phyloP scores from a whole-genome alignment of 2,329 filamentous ascomycete species.

The Pseudocercospora musae region DNA sequence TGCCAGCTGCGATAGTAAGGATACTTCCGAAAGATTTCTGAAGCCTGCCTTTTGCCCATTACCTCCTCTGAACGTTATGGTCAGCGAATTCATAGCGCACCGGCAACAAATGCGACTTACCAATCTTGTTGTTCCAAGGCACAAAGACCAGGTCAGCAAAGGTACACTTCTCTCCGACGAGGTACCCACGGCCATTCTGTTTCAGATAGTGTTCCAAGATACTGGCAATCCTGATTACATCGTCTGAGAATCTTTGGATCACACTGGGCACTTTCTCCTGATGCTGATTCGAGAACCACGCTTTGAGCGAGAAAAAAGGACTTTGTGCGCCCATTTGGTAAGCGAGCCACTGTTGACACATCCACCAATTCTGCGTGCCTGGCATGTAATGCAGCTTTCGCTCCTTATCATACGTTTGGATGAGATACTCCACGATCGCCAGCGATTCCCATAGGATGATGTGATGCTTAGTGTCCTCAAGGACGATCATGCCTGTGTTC shows the following conservation, averaged over 20 bases:
- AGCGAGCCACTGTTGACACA: conserved; percentile 26
- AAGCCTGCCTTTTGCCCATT: neutral
- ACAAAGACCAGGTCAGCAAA: conserved; percentile 44
- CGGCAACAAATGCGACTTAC: neutral
- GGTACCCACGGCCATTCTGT: conserved; percentile 33
- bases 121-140: conserved; percentile 31
- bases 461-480: neutral
- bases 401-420: conserved; percentile 32
- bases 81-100: neutral
- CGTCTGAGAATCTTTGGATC: conserved; percentile 44
- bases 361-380: conserved; percentile 21
- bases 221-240: conserved; percentile 43
- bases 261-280: conserved; percentile 41
- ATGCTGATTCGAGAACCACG: conserved; percentile 44
- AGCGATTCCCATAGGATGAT: conserved; percentile 37
- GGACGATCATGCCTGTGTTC: conserved; percentile 38
- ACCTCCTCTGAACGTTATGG: neutral
- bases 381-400: conserved; percentile 25
- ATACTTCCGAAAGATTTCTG: neutral
- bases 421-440: conserved; percentile 30
- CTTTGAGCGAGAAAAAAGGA: conserved; percentile 43
- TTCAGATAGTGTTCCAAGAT: conserved; percentile 43
- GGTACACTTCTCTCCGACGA: conserved; percentile 43
- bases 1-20: neutral
- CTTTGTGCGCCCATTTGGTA: conserved; percentile 37